Evolutionary conservation across 345 rosid species (phyloP).

Genomic region (Gynandropsis gynandra): DNA sequence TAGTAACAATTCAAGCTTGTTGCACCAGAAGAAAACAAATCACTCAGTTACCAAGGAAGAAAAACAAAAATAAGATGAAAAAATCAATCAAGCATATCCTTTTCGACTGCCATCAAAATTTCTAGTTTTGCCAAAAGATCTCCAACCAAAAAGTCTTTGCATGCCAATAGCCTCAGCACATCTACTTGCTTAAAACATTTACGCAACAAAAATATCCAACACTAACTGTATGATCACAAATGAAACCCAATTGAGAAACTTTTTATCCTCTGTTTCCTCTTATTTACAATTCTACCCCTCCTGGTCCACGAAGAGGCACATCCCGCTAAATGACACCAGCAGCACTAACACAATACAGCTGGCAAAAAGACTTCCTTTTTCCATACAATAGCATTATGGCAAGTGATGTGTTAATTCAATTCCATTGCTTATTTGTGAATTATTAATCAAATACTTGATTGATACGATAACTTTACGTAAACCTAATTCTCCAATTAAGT

Average conservation of each 20-base stretch:
- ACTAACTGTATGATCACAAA: conserved; percentile 10
- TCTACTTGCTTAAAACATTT: too few relatives aligned
- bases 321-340: conserved; percentile 27
- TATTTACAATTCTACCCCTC: conserved; percentile 15
- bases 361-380: conserved; percentile 16
- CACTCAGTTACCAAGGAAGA: conserved; percentile 15
- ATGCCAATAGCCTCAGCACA: conserved; percentile 4
- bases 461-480: neutral
- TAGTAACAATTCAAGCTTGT: conserved; percentile 24
- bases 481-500: neutral
- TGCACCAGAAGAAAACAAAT: conserved; percentile 16
- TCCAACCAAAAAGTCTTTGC: conserved; percentile 20
- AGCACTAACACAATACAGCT: conserved; percentile 27
- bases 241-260: conserved; percentile 6
- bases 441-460: conserved; percentile 5
- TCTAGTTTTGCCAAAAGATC: too few relatives aligned
- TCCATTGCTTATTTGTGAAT: conserved; percentile 7
- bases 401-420: conserved; percentile 6
- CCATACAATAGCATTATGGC: conserved; percentile 24
- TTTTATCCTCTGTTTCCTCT: conserved; percentile 6
- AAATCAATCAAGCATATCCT: neutral
- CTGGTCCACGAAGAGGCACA: conserved; percentile 18
- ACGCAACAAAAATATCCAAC: neutral
- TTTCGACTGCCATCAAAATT: conserved; percentile 8
- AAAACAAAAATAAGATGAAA: neutral